Evolutionary conservation across 352 stramenopile genomes (phyloP), one percentile per base, ranked within the genome.

Genomic region (Phytophthora megakarya): DNA sequence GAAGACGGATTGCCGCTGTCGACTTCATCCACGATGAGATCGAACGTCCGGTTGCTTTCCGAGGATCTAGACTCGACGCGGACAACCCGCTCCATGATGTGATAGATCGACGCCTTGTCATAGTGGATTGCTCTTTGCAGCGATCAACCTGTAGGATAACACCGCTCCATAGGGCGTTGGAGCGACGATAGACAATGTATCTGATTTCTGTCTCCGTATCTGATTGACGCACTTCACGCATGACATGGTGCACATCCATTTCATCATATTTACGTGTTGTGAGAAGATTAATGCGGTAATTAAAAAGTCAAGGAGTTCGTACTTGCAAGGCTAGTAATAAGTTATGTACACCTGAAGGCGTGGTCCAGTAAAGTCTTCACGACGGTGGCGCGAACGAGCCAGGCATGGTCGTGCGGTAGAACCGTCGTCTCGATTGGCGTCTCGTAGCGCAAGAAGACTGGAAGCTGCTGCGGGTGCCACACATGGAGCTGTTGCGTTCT

Each of bases 1-100:
- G 59, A 74, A 18, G 73, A 73, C 42, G 70, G 67, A 21, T 32
- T 78, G 18, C 59, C 66, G 25, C 65, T 81, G 9, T 89, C 80
- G 13, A 86, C 82, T 21, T 84, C 78, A 5, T 91, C 82, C 4
- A 86, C 82, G 0, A 82, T 68, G 16, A 84, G 83, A 39, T 91
- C 82, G 5, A 87, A 73, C n/a, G 53, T 69, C 10, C 70, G 61
- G 8, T 42, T 91, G 52, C 69, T 91, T 1, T 53, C 65, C 12
- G 73, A 73, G n/a, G 54, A 67, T 15, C 42, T 49, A 8, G 52
- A 65, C 16, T 70, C 66, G 15, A 70, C 60, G 32, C 61, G 61
- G 54, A 69, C 61, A 45, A 58, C 39, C 26, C 40, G 30, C n/a
- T 26, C 51, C 30, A 33, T 12, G 10, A 44, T 68, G 30, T 65